Evolutionary conservation across 2,329 filamentous ascomycete species (phyloP).

Genomic region (Neonectria faginata): DNA sequence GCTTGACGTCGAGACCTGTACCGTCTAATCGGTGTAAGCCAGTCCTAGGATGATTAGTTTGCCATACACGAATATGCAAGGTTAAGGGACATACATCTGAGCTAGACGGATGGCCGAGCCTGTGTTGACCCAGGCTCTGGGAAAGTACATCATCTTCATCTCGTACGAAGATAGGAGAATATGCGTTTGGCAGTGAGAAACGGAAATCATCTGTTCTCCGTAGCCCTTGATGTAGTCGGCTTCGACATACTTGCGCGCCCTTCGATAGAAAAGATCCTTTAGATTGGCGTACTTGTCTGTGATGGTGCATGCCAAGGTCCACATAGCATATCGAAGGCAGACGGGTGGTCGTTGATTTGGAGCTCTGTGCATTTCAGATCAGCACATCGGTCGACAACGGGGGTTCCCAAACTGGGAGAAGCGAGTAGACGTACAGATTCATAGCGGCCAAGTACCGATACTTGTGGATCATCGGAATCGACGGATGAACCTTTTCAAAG

Average conservation of each 20-base stretch:
- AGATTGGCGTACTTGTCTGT: conserved; percentile 83
- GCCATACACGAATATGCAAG: neutral
- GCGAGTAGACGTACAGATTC: conserved; percentile 71
- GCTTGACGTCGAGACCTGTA: conserved; percentile 86
- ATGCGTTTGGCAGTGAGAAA: conserved; percentile 89
- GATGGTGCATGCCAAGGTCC: conserved; percentile 90
- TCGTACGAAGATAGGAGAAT: conserved; percentile 84
- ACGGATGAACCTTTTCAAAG: conserved; percentile 90
- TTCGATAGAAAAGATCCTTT: conserved; percentile 89
- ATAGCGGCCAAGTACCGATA: conserved; percentile 89
- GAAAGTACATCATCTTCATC: conserved; percentile 98
- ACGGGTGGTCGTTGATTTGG: conserved; percentile 87
- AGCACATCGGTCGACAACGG: conserved; percentile 21
- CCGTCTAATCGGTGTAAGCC: conserved; percentile 90
- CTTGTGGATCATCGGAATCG: conserved; percentile 88
- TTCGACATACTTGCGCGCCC: conserved; percentile 90
- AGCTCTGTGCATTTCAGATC: conserved; percentile 59
- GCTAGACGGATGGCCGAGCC: conserved; percentile 83
- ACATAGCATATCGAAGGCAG: conserved; percentile 92
- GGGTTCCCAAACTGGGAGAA: neutral
- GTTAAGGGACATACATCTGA: conserved; percentile 74
- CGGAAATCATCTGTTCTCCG: conserved; percentile 87
- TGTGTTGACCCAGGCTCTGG: conserved; percentile 92
- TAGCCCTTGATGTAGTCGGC: conserved; percentile 91
- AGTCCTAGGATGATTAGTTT: conserved; percentile 73